phyloP scores from a whole-genome alignment of 2,329 filamentous ascomycete genomes.

The Metarhizium brunneum region DNA sequence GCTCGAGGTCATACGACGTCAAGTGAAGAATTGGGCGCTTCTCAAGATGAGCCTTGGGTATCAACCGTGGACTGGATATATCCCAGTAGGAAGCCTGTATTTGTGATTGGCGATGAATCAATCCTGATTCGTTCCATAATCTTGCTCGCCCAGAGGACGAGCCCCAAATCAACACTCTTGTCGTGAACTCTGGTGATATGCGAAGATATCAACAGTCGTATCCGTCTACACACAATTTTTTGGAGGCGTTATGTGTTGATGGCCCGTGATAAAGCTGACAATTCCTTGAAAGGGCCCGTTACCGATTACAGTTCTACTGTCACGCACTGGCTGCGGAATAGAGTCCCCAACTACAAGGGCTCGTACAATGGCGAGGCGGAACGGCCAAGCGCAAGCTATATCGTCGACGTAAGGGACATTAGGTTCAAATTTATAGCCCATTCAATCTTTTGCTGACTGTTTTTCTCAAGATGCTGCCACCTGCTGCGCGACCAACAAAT shows the following conservation, averaged over 20 bases:
- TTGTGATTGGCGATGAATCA: neutral
- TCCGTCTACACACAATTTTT: neutral
- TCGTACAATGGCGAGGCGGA: slow-evolving; percentile 67
- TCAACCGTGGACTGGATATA: neutral
- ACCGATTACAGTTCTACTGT: slow-evolving; percentile 90
- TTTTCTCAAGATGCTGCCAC: slow-evolving; percentile 66
- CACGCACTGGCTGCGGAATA: slow-evolving; percentile 82
- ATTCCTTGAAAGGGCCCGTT: slow-evolving; percentile 56
- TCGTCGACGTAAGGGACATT: slow-evolving; percentile 59
- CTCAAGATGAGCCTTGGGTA: neutral
- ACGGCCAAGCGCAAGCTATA: slow-evolving; percentile 79
- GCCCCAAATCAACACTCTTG: neutral
- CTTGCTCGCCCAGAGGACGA: neutral
- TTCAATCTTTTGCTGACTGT: slow-evolving; percentile 9
- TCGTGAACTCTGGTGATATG: neutral
- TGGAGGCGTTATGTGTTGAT: neutral
- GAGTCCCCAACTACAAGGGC: slow-evolving; percentile 59
- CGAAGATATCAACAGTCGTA: neutral
- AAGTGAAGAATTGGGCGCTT: neutral
- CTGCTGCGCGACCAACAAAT: slow-evolving; percentile 61
- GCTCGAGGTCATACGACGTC: neutral
- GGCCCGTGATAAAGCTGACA: slow-evolving; percentile 10
- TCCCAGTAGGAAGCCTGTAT: neutral
- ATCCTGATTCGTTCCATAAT: neutral
- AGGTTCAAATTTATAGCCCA: neutral